Conservation (phyloP, 257 asterid species). For the Solanum appendiculatum region DNA sequence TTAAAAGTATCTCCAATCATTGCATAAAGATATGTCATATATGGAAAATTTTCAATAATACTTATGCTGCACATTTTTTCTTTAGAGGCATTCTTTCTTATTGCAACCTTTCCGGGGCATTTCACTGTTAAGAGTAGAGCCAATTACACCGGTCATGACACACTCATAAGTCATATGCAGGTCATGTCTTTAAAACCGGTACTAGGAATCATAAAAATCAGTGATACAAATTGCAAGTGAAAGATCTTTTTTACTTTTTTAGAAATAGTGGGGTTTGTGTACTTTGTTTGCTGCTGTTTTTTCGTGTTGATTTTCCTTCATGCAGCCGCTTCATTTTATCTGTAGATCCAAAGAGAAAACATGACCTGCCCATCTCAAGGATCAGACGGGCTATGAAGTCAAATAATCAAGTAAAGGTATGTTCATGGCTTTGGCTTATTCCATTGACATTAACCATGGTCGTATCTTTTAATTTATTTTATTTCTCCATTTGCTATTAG, state of each 20-base stretch:
- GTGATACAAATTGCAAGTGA: background rate
- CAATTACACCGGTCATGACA: background rate
- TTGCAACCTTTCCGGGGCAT: background rate
- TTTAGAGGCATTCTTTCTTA: no score
- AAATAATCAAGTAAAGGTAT: conserved; percentile 25
- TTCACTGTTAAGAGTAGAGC: background rate
- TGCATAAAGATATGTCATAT: background rate
- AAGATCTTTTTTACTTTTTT: background rate
- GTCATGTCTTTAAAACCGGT: background rate
- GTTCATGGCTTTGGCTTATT: background rate
- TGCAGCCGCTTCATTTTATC: background rate
- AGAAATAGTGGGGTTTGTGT: background rate
- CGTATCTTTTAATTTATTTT: background rate
- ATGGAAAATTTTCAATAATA: background rate
- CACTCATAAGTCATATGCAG: no score
- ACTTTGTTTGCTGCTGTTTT: background rate
- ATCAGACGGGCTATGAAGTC: conserved; percentile 28
- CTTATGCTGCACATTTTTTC: background rate
- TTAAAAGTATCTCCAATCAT: background rate
- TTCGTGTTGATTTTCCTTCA: background rate
- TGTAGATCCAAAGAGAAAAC: conserved; percentile 12
- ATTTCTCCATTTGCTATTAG: background rate
- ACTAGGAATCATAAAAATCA: background rate
- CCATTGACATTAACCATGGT: background rate
- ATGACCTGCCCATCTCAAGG: conserved; percentile 28